Conservation (phyloP, 805 yeast species). For the Candida nemodendra region DNA sequence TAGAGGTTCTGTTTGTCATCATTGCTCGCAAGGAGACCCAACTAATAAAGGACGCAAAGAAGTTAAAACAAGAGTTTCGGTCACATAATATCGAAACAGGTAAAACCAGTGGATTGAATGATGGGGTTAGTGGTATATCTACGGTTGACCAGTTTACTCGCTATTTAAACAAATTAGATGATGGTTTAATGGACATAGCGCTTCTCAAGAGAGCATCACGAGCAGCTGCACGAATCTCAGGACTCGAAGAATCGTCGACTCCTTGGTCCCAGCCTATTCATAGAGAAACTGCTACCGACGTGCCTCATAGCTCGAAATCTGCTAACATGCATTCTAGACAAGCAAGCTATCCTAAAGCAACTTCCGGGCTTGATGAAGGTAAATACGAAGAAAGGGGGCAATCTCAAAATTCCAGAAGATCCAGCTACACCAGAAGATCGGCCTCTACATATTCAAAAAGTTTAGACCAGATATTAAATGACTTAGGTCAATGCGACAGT, state of each 20-base stretch:
- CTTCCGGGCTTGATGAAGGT: too few species aligned
- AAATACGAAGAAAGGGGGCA: background rate
- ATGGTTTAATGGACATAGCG: constrained; percentile 59
- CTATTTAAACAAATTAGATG: constrained; percentile 59
- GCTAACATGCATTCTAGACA: background rate
- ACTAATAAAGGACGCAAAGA: constrained; percentile 40
- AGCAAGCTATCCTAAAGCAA: background rate
- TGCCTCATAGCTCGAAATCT: background rate
- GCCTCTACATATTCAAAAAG: background rate
- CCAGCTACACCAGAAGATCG: background rate
- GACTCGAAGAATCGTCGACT: constrained; percentile 6
- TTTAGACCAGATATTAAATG: background rate
- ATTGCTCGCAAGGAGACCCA: constrained; percentile 65
- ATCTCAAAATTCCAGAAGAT: background rate
- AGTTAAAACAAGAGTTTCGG: constrained; percentile 24
- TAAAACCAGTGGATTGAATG: constrained; percentile 8
- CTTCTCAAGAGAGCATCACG: constrained; percentile 49
- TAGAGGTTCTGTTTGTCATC: constrained; percentile 67
- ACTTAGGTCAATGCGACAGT: constrained; percentile 3
- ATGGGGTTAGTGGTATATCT: constrained; percentile 19
- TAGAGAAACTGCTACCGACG: background rate
- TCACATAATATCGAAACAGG: constrained; percentile 8
- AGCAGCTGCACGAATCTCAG: constrained; percentile 22
- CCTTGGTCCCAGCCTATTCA: constrained; percentile 2
- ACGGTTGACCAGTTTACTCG: constrained; percentile 50